These are phyloP conservation scores for Phytophthora megakarya DNA, from an alignment of 352 stramenopile genomes.

Conservation along the genomic window DNA sequence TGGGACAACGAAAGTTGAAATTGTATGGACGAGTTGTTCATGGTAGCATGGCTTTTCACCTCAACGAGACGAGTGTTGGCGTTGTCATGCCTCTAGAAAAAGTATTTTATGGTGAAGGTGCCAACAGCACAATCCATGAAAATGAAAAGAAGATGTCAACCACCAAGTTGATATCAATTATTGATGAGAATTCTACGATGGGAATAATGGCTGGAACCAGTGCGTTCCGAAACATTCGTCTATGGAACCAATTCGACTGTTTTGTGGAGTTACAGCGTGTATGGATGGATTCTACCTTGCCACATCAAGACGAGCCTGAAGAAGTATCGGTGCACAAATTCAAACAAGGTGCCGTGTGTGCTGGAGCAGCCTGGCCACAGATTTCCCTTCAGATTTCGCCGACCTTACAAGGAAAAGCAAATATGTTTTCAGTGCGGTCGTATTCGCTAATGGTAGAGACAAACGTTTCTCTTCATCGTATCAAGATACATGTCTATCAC, in stretches of 20 bases:
- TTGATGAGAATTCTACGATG: slow-evolving; percentile 12
- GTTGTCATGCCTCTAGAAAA: slow-evolving; percentile 30
- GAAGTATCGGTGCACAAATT: slow-evolving; percentile 44
- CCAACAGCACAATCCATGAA: slow-evolving; percentile 1
- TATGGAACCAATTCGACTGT: slow-evolving; percentile 51
- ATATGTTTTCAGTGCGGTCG: slow-evolving; percentile 13
- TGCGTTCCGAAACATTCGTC: slow-evolving; percentile 21
- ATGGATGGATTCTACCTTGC: slow-evolving; percentile 30
- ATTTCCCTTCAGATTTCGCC: slow-evolving; percentile 39
- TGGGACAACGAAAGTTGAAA: slow-evolving; percentile 29
- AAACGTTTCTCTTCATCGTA: slow-evolving; percentile 42
- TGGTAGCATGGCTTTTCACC: slow-evolving; percentile 34
- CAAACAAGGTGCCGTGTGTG: slow-evolving; percentile 20
- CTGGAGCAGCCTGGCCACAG: slow-evolving; percentile 37
- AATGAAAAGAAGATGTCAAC: slow-evolving; percentile 1
- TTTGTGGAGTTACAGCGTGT: slow-evolving; percentile 51
- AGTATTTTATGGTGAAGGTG: slow-evolving; percentile 21
- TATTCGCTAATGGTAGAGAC: slow-evolving; percentile 48
- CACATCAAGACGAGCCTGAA: slow-evolving; percentile 2
- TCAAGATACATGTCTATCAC: slow-evolving; percentile 43
- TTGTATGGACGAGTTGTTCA: slow-evolving; percentile 36
- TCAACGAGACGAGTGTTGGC: slow-evolving; percentile 43
- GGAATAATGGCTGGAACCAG: slow-evolving; percentile 30
- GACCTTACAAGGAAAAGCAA: not conserved
- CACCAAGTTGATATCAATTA: slow-evolving; percentile 21